A percentile compares a stretch with the other conserved stretches of the same genome.
Conservation (phyloP, 2,329 filamentous ascomycete species). For the Corynespora cassiicola region DNA sequence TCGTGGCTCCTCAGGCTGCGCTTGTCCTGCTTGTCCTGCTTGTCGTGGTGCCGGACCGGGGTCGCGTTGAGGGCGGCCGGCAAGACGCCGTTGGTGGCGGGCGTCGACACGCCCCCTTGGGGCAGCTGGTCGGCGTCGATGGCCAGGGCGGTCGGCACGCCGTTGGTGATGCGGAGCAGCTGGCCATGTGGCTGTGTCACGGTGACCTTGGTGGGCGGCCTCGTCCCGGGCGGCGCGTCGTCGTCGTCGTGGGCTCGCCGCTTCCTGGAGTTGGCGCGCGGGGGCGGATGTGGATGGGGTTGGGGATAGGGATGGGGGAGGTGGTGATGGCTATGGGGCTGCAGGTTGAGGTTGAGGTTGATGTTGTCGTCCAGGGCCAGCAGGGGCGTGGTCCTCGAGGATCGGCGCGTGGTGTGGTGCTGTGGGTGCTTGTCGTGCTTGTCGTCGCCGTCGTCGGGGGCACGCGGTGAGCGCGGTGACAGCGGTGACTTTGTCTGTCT, state of each 20-base stretch:
- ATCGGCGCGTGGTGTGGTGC: constrained; percentile 31
- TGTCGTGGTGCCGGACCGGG: too few species aligned
- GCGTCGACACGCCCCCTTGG: constrained; percentile 39
- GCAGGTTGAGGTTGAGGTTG: constrained; percentile 18
- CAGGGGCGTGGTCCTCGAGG: constrained; percentile 30
- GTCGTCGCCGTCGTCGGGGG: constrained; percentile 28
- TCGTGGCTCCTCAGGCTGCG: constrained; percentile 87
- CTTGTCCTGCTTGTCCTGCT: constrained; percentile 60
- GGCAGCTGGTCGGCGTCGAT: constrained; percentile 40
- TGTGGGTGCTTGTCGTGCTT: constrained; percentile 25
- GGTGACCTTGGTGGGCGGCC: constrained; percentile 51
- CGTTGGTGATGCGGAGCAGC: constrained; percentile 51
- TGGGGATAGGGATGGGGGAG: too few species aligned
- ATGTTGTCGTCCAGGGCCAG: constrained; percentile 28
- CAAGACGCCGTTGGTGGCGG: constrained; percentile 32
- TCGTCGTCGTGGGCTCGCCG: constrained; percentile 30
- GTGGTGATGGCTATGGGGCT: too few species aligned
- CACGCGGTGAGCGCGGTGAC: constrained; percentile 23
- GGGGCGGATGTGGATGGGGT: constrained; percentile 23
- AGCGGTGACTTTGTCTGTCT: constrained; percentile 38
- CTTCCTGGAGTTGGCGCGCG: constrained; percentile 36
- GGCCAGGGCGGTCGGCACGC: constrained; percentile 44
- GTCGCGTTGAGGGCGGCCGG: constrained; percentile 33
- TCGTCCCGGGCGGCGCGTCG: constrained; percentile 32
- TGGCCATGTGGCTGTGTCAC: constrained; percentile 51